Percentiles rank a stretch among this genome's conserved stretches.
These are phyloP conservation scores for Eragrostis curvula DNA, from an alignment of 176 grass and related monocot species.

Conservation along the genomic window DNA sequence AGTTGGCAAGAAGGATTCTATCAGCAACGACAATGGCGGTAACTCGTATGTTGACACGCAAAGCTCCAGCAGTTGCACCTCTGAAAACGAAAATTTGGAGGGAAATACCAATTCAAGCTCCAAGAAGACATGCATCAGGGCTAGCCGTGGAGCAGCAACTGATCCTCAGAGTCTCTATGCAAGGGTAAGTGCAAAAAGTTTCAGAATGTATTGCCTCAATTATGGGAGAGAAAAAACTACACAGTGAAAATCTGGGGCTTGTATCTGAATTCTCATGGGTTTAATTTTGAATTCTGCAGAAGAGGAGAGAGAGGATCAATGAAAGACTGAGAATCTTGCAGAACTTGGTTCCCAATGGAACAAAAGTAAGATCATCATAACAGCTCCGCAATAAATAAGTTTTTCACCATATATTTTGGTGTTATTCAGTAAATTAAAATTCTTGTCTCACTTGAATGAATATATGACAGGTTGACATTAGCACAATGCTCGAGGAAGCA, in stretches of 20 bases:
- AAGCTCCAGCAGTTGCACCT: conserved; percentile 79
- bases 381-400: not conserved
- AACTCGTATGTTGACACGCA: conserved; percentile 44
- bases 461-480: conserved; percentile 88
- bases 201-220: not conserved
- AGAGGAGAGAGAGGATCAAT: conserved; percentile 98
- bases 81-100: conserved; percentile 64
- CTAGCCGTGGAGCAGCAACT: conserved; percentile 61
- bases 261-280: conserved; percentile 40
- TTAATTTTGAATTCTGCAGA: conserved; percentile 60
- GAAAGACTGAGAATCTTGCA: conserved; percentile 84
- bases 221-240: not conserved
- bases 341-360: conserved; percentile 90
- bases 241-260: not conserved
- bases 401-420: not conserved
- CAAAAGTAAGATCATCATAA: conserved; percentile 65
- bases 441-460: conserved; percentile 23
- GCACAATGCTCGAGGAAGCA: conserved; percentile 99
- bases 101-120: conserved; percentile 40
- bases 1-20: conserved; percentile 33
- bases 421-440: not conserved
- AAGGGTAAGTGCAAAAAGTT: conserved; percentile 60
- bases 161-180: conserved; percentile 89
- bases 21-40: conserved; percentile 31
- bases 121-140: conserved; percentile 55